Evolutionary conservation across 164 flowering plant genomes (phyloP), one percentile per base, ranked within the genome.

Genomic region (Nelumbo lutea): DNA sequence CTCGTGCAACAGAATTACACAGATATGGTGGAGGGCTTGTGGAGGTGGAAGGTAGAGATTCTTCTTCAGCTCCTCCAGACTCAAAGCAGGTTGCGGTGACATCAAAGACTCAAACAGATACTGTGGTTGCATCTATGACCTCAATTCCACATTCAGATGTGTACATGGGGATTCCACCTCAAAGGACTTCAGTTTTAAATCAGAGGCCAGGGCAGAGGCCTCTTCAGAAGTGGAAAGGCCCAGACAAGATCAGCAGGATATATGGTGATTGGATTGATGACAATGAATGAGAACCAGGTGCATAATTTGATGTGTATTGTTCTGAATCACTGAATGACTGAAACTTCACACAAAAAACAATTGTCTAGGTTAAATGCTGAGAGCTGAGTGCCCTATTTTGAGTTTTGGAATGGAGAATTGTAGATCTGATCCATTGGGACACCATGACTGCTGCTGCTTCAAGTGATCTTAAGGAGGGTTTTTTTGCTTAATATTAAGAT

Each of bases 211-310:
- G 86, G 13, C 88, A 83, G 70, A 84, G 90, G 62, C 65, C 89
- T 10, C 80, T 71, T 58, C 88, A 85, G 76, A 95, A 92, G 68
- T 95, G 99, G 99, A 95, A 95, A 62, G 99, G 99, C 41, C 99
- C 99, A 1, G 90, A 92, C 73, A 96, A 89, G 79, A 96, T 96
- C 76, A 96, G 99, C 71, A 73, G 90, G 80, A 96, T 96, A 78
- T 95, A 95, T 73, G 99, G 99, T 66, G 99, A 96, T 68, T 96
- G 99, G 99, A 93, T 96, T 41, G 98, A 95, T 65, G 98, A 92
- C 71, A 77, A 81, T 53, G 91, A 90, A 71, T 83, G 73, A 68
- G 81, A 79, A 4, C 64, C 70, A 44, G 65, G 75, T 75, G 79
- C 73, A 6, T 76, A 55, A 8, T 11, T 56, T 62, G 46, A 41